phyloP scores from a whole-genome alignment of 805 yeast species.

The Isabelozyma pseudorhagii region DNA sequence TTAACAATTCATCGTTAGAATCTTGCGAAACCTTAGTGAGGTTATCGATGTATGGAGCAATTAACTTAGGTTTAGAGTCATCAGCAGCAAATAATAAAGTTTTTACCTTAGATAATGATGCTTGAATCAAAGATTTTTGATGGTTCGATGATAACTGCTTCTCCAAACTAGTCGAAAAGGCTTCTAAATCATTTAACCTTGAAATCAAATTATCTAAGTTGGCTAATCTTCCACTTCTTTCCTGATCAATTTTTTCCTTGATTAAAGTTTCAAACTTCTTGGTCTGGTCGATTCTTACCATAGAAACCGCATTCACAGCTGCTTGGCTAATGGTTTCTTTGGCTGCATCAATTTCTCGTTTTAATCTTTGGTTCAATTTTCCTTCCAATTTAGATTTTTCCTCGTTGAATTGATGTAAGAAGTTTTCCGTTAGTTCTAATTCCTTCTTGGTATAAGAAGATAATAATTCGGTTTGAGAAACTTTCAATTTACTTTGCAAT shows the following conservation, averaged over 20 bases:
- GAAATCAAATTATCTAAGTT: conserved; percentile 58
- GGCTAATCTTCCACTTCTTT: conserved; percentile 74
- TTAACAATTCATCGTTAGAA: conserved; percentile 32
- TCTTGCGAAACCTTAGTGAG: conserved; percentile 18
- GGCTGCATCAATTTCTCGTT: conserved; percentile 64
- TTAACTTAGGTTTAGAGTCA: conserved; percentile 18
- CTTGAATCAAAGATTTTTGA: conserved; percentile 28
- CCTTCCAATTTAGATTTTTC: conserved; percentile 59
- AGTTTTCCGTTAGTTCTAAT: conserved; percentile 54
- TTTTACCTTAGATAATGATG: conserved; percentile 31
- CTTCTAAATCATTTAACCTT: conserved; percentile 54
- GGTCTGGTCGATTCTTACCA: conserved; percentile 66
- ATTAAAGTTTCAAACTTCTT: conserved; percentile 41
- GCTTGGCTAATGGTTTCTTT: conserved; percentile 62
- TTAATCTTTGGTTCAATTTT: conserved; percentile 56
- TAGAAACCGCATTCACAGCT: conserved; percentile 68
- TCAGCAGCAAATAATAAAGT: conserved; percentile 15
- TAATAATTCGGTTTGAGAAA: conserved; percentile 37
- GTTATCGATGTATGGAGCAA: conserved; percentile 38
- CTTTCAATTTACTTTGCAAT: conserved; percentile 30
- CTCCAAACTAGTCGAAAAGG: conserved; percentile 46
- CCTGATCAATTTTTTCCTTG: conserved; percentile 29
- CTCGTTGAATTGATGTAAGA: conserved; percentile 58
- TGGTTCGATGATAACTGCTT: conserved; percentile 31
- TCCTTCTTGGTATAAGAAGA: conserved; percentile 45